These are phyloP conservation scores for Aspergillus sojae DNA, from an alignment of 2,329 filamentous ascomycete genomes.

Conservation along the genomic window DNA sequence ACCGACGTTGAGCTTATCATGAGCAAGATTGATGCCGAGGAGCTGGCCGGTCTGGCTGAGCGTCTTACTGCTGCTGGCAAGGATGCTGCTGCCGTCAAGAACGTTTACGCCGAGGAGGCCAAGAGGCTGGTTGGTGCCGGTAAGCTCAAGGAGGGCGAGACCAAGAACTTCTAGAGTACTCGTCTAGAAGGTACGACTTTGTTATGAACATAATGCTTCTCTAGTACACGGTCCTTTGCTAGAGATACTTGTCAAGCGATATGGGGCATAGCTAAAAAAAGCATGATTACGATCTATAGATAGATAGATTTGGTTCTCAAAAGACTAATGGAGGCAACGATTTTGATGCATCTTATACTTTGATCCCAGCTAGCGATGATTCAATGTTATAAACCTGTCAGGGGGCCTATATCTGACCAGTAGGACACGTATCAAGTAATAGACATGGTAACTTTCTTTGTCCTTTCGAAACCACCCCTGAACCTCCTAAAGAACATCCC, in stretches of 20 bases:
- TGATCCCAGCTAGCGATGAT: background rate
- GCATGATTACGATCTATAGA: constrained; percentile 14
- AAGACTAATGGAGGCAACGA: constrained; percentile 18
- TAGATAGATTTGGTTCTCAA: constrained; percentile 14
- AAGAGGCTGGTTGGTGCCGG: constrained; percentile 77
- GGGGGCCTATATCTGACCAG: too few species aligned
- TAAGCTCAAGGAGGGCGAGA: constrained; percentile 82
- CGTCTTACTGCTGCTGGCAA: constrained; percentile 79
- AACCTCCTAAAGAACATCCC: background rate
- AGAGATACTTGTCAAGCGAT: background rate
- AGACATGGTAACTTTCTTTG: too few species aligned
- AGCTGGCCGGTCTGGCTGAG: constrained; percentile 79
- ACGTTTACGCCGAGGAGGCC: constrained; percentile 75
- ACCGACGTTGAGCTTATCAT: constrained; percentile 85
- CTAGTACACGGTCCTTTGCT: background rate
- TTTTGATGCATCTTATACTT: constrained; percentile 7
- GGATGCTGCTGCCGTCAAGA: constrained; percentile 82
- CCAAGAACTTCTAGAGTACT: constrained; percentile 56
- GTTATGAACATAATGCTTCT: background rate
- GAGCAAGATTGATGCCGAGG: constrained; percentile 84
- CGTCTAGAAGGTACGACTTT: background rate
- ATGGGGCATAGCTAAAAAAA: background rate
- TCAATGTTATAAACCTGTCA: too few species aligned
- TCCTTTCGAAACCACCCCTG: too few species aligned
- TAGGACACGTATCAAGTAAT: too few species aligned